Base-by-base conservation (phyloP, 768 basidiomycete species). In the Botryobasidium botryosum region DNA sequence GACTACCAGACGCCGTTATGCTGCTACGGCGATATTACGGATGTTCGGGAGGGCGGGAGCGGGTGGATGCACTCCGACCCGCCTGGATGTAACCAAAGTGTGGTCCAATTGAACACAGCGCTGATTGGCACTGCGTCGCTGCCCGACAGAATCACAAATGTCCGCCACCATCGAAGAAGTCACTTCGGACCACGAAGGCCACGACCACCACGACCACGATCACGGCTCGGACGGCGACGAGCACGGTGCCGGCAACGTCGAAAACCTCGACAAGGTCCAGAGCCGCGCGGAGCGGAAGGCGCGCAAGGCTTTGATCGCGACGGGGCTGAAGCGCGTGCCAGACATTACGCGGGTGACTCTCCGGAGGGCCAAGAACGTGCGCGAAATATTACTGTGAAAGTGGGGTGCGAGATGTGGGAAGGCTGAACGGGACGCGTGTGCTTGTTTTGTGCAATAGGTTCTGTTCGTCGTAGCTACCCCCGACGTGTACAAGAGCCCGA, bases 401-500 rank as follows among this genome's bases (percentile, higher is more conserved):
- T 39, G 37, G 10, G 8, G 20, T 8, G 23, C 37, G 20, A 12
- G n/a, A n/a, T n/a, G n/a, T n/a, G n/a, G n/a, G n/a, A n/a, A n/a
- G n/a, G n/a, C n/a, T n/a, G n/a, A n/a, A n/a, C n/a, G n/a, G n/a
- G n/a, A n/a, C n/a, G n/a, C n/a, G n/a, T n/a, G n/a, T n/a, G n/a
- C n/a, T n/a, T n/a, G n/a, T n/a, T 39, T 39, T 12, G 10, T 21
- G 28, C 23, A 36, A 35, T 55, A 86, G 82, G 67, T 92, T 51
- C 75, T 97, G 50, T 84, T 96, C 59, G 91, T 96, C 49, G 72
- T 99, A 55, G 76, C 85, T 44, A 68, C 79, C 41, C 94, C 94
- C 29, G 94, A 99, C 52, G 94, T 99, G 44, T 99, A 84, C 78
- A 96, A 96, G 71, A 88, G 85, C 40, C 78, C 82, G 35, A 90